Percentiles rank a stretch among this genome's conserved stretches.
Conservation (phyloP, 2,329 filamentous ascomycete genomes). For the Triangularia verruculosa region DNA sequence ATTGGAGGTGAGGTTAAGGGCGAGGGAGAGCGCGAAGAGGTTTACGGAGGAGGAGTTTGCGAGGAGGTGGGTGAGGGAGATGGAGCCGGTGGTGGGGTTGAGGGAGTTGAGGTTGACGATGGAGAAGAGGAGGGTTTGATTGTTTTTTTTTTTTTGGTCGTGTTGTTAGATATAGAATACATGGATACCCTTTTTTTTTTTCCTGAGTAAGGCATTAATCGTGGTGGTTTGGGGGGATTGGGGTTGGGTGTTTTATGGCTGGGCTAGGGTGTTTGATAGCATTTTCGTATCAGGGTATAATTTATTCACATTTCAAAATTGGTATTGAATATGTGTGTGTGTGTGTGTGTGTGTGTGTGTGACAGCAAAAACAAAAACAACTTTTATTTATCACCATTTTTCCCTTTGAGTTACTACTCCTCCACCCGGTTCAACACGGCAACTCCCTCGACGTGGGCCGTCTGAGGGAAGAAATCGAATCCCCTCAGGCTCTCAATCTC, state of each 20-base stretch:
- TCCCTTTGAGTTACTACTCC: neutral
- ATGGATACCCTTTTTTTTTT: conserved; percentile 26
- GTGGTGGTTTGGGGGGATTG: neutral
- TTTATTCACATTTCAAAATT: neutral
- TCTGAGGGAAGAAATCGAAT: conserved; percentile 97
- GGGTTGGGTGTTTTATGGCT: neutral
- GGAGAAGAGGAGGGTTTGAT: conserved; percentile 6
- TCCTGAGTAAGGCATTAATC: neutral
- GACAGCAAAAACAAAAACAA: neutral
- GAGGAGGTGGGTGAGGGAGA: conserved; percentile 70
- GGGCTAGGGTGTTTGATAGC: neutral
- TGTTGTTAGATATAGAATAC: conserved; percentile 16
- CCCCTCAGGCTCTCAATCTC: conserved; percentile 86
- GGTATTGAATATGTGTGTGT: no score
- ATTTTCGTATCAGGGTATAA: neutral
- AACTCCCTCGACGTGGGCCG: conserved; percentile 66
- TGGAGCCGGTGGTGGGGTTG: conserved; percentile 63
- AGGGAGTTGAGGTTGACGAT: neutral
- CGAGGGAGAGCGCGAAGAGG: conserved; percentile 72
- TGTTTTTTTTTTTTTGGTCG: conserved; percentile 1
- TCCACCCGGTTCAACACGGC: conserved; percentile 60
- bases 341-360: no score
- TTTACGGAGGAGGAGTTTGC: conserved; percentile 89
- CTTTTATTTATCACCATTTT: neutral
- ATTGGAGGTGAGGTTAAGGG: conserved; percentile 70